Evolutionary conservation across 371 early-diverging fungal genomes (phyloP), one percentile per base, ranked within the genome.

Genomic region (Vavraia culicis): DNA sequence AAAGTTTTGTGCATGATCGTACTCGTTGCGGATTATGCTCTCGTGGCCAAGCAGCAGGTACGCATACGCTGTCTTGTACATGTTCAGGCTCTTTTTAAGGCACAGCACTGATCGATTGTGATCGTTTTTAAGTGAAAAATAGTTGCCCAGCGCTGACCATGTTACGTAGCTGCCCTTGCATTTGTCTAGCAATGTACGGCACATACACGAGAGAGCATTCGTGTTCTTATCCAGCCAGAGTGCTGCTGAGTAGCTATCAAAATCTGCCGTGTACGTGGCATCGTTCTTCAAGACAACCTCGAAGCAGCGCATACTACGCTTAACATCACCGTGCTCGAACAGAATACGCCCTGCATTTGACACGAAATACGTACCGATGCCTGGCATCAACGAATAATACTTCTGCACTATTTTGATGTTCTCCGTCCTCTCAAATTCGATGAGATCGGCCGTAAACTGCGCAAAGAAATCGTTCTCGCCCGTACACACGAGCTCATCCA

Each of bases 91-190:
- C 45, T 59, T 54, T 33, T 60, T 49, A 45, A 71, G 59, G 42
- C 61, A 68, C 31, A 52, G 23, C 0, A 54, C 27, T 16, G 63
- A 58, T 36, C 62, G 58, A 19, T 56, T 39, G 14, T 52, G 49
- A 15, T 68, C 62, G 21, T 53, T 52, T 19, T 52, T 43, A 8
- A 59, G 40, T 31, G 57, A 59, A 44, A 61, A 71, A 46, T 64
- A 64, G 46, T 71, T 71, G 0, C 66, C 71, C 4, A 71, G 15
- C 3, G 54, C 61, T 19, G 54, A 52, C 68, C 68, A 71, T 15
- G 71, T 58, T 7, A 54, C 46, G 10, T 59, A 16, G 27, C 48
- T 38, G 1, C 40, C 16, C 1, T 58, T 51, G 38, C 61, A n/a
- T n/a, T 62, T 45, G 13, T 45, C 47, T 11, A 66, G 49, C 3